Evolutionary conservation across 2,329 filamentous ascomycete genomes (phyloP), one percentile per base, ranked within the genome.

Genomic region (Iodosphaeria phyllophila): DNA sequence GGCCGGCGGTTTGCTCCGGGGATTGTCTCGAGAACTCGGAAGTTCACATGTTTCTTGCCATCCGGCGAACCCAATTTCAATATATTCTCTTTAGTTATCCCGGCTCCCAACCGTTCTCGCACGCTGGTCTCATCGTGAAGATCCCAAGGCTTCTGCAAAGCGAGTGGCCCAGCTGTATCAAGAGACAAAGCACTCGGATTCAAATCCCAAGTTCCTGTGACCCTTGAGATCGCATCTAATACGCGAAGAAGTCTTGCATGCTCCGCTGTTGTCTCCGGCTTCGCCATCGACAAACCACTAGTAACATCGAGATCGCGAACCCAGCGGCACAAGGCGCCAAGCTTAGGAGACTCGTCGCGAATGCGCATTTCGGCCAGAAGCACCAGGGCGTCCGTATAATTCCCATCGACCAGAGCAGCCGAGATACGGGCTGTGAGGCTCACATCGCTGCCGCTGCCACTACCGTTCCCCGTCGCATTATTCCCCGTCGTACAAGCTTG

Each of bases 301-400:
- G 76, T 64, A 13, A 76, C 64, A 36, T 78, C 73, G 14, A 78
- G 50, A 38, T 76, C 72, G 29, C 74, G 60, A 4, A 78, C 73
- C 74, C 74, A 79, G 28, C 74, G 64, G 42, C 72, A 77, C 6
- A 78, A 46, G 2, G 73, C 70, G 12, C 74, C 74, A 0, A 78
- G 48, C 35, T 74, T 74, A 0, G 73, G 73, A 11, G 64, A 58
- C 32, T 77, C 60, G 3, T 56, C 51, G n/a, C 72, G 54, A 11
- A 78, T 67, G 16, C 62, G 58, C 73, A 78, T 78, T 48, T 78
- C 73, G 1, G 72, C 63, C 1, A 79, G 57, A 9, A 76, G 41
- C 10, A 78, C 58, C 25, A 58, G 58, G 5, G 72, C 70, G n/a
- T 77, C 72, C 7, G 54, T 56, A 33, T 70, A 74, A 38, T 69